These are phyloP conservation scores for Candida piceae DNA, from an alignment of 805 yeast species.

Conservation along the genomic window DNA sequence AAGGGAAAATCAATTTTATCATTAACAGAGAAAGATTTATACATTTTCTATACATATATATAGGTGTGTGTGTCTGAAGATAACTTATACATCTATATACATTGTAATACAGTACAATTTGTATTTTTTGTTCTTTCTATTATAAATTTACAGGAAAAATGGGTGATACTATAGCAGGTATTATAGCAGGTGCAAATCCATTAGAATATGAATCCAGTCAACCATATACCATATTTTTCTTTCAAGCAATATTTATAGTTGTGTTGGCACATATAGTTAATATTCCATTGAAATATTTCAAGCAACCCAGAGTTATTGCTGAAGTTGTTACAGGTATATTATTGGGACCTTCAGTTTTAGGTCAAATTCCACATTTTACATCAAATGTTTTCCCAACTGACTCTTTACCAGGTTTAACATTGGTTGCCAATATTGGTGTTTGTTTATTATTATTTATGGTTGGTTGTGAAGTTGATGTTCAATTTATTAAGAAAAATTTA, in stretches of 20 bases:
- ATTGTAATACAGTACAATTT: too few species aligned
- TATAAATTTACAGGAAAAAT: background rate
- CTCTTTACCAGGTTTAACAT: slow-evolving; percentile 58
- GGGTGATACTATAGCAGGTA: slow-evolving; percentile 42
- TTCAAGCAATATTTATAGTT: slow-evolving; percentile 63
- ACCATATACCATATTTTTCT: slow-evolving; percentile 65
- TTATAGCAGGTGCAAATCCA: slow-evolving; percentile 70
- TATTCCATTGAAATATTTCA: slow-evolving; percentile 52
- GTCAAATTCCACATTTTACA: slow-evolving; percentile 65
- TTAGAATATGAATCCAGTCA: slow-evolving; percentile 49
- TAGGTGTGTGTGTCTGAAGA: too few species aligned
- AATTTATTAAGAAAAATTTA: slow-evolving; percentile 55
- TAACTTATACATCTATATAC: too few species aligned
- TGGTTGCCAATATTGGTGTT: slow-evolving; percentile 71
- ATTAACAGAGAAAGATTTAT: too few species aligned
- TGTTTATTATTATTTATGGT: slow-evolving; percentile 70
- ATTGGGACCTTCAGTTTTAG: slow-evolving; percentile 72
- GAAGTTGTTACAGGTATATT: slow-evolving; percentile 76
- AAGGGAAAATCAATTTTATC: too few species aligned
- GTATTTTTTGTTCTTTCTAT: background rate
- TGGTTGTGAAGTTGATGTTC: slow-evolving; percentile 73
- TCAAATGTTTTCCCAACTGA: slow-evolving; percentile 56
- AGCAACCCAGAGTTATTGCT: slow-evolving; percentile 78
- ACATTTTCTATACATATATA: too few species aligned
- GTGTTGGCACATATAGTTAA: slow-evolving; percentile 55